A percentile compares a stretch with the other conserved stretches of the same genome.
These are phyloP conservation scores for Fusarium sp. DNA, from an alignment of 2,329 filamentous ascomycete genomes.

Conservation along the genomic window DNA sequence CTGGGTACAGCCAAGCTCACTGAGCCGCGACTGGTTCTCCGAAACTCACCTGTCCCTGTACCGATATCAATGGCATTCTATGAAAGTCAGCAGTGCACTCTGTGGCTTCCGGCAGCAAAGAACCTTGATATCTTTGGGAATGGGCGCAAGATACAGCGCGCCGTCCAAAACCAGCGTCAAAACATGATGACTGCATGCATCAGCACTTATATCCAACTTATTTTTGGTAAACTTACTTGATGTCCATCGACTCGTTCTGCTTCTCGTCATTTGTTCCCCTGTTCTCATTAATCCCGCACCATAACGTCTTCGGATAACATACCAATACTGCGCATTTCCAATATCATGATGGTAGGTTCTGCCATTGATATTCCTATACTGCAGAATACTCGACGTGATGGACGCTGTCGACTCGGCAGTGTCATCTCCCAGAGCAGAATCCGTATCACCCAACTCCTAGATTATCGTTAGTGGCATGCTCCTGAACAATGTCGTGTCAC, in stretches of 20 bases:
- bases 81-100: rapidly evolving
- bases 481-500: too few species aligned
- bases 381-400: conserved; percentile 19
- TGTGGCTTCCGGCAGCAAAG: rapidly evolving
- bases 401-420: conserved; percentile 13
- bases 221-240: background rate
- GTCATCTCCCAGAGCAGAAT: conserved; percentile 18
- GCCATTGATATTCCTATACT: conserved; percentile 31
- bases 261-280: conserved; percentile 32
- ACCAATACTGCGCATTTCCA: conserved; percentile 31
- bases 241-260: conserved; percentile 36
- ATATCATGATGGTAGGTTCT: conserved; percentile 29
- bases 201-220: rapidly evolving
- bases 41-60: conserved; percentile 15
- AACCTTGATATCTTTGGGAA: conserved; percentile 21
- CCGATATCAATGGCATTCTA: conserved; percentile 28
- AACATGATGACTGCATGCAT: conserved; percentile 21
- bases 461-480: background rate
- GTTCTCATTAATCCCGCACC: rapidly evolving
- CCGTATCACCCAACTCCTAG: conserved; percentile 17
- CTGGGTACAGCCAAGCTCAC: background rate
- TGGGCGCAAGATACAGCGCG: conserved; percentile 6
- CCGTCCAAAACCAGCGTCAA: conserved; percentile 23
- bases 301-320: rapidly evolving
- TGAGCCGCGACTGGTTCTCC: background rate